Base-by-base conservation (phyloP, 495 filamentous ascomycete genomes). In the Podospora australis region DNA sequence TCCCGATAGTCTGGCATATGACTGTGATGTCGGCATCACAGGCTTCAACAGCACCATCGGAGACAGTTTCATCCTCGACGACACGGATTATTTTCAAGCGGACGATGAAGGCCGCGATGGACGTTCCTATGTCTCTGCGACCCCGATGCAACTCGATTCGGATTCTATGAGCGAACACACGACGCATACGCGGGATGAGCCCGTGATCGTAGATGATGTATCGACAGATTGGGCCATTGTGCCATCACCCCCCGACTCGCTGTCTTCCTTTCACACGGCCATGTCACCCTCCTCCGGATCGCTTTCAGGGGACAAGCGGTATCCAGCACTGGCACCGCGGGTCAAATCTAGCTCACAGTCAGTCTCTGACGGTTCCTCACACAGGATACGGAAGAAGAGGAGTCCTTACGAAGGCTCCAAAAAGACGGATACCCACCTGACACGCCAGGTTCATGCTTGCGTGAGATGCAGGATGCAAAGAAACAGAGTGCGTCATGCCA, bases 391-490 rank as follows among this genome's bases (percentile, higher is more conserved):
- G 35, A 65, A 67, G 46, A 62, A 58, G 52, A 48, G 64, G 28
- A 58, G 62, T 30, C 53, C 49, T 2, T 65, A 67, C 36, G 50
- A 54, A 17, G 57, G 53, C 3, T 36, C 44, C 10, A 65, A 59
- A 46, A 58, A 53, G 39, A 46, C 41, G 10, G 65, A 64, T 20
- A 68, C 65, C 2, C 52, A 61, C 21, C 44, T 65, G 6, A 69
- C 65, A 1, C 55, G 65, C 5, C 57, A 63, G 47, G 46, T 62
- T 6, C 60, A 65, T 34, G 63, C 65, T 13, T 69, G 65, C 23
- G 56, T 69, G 11, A 48, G 65, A 24, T 69, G 65, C 41, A 45
- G 62, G 8, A 65, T 67, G 57, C 65, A 69, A 28, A 57, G 65
- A 44, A 67, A 65, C 35, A 61, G 65, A 45, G 65, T 66, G 44